phyloP scores from a whole-genome alignment of 345 rosid genomes.

The Draba incana region DNA sequence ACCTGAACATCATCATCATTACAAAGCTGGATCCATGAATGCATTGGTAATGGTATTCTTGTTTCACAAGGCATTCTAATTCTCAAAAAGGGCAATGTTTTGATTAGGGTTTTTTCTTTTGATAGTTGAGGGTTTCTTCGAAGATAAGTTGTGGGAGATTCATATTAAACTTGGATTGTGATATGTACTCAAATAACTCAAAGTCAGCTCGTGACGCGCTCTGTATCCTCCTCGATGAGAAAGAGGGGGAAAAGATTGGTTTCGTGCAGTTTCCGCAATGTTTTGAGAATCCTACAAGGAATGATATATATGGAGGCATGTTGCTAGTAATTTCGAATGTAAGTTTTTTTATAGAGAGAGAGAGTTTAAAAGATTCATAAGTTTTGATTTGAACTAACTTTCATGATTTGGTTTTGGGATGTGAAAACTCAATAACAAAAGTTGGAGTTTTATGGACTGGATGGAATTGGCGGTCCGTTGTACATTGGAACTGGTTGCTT shows the following conservation, averaged over 20 bases:
- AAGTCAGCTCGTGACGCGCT: conserved; percentile 62
- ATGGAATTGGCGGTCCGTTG: conserved; percentile 71
- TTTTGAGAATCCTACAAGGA: conserved; percentile 55
- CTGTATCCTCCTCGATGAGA: conserved; percentile 82
- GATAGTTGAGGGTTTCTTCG: conserved; percentile 72
- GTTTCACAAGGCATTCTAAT: background rate
- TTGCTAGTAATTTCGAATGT: conserved; percentile 22
- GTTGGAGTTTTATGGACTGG: conserved; percentile 68
- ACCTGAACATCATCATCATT: conserved; percentile 66
- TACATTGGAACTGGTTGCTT: conserved; percentile 82
- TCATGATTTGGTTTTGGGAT: conserved; percentile 40
- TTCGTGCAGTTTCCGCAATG: conserved; percentile 71
- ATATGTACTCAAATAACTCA: conserved; percentile 76
- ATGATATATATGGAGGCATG: conserved; percentile 52
- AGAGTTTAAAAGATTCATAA: background rate
- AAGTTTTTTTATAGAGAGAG: conserved; percentile 9
- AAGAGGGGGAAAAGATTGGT: conserved; percentile 61
- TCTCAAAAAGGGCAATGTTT: background rate
- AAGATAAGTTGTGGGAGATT: conserved; percentile 59
- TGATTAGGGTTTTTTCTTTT: background rate
- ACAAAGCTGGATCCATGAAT: conserved; percentile 92
- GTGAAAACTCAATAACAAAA: conserved; percentile 22
- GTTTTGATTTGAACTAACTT: background rate
- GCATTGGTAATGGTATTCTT: conserved; percentile 52
- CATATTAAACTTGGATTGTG: conserved; percentile 75